Conservation (phyloP, 2,329 filamentous ascomycete genomes). For the Clarireedia homoeocarpa region DNA sequence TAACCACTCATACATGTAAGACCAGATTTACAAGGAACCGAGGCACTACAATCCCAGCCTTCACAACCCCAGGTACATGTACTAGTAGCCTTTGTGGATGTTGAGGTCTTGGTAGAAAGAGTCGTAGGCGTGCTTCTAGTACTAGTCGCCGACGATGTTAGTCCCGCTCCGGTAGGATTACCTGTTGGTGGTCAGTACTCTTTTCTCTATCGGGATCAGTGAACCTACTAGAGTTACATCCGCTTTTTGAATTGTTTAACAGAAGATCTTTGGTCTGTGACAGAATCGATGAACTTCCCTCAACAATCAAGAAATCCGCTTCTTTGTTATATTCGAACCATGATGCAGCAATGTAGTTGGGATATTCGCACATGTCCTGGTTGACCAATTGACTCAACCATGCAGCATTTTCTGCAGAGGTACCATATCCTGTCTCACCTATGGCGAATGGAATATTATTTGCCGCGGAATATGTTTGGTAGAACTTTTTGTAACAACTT, state of each 20-base stretch:
- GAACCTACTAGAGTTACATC: not conserved
- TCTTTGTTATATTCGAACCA: slow-evolving; percentile 12
- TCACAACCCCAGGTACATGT: slow-evolving; percentile 8
- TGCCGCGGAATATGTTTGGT: slow-evolving; percentile 3
- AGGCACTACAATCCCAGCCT: slow-evolving; percentile 7
- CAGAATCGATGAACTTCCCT: slow-evolving; percentile 4
- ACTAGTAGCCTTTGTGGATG: not conserved
- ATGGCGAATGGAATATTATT: slow-evolving; percentile 10
- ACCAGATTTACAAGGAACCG: not conserved
- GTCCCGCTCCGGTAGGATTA: not conserved
- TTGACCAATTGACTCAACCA: slow-evolving; percentile 8
- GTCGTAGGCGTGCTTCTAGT: not conserved
- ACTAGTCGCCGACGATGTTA: not conserved
- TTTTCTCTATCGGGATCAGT: not conserved
- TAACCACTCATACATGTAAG: not conserved
- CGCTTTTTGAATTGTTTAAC: slow-evolving; percentile 1
- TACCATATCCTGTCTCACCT: slow-evolving; percentile 9
- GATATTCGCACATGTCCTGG: slow-evolving; percentile 11
- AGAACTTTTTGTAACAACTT: slow-evolving; percentile 4
- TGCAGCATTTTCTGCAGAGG: not conserved
- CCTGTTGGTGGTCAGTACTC: not conserved
- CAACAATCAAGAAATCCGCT: slow-evolving; percentile 5
- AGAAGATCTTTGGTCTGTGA: not conserved
- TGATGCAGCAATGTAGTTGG: slow-evolving; percentile 6
- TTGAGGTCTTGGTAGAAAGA: not conserved